Evolutionary conservation across 2,329 filamentous ascomycete species (phyloP).

Genomic region (Stachybotrys echinatus): DNA sequence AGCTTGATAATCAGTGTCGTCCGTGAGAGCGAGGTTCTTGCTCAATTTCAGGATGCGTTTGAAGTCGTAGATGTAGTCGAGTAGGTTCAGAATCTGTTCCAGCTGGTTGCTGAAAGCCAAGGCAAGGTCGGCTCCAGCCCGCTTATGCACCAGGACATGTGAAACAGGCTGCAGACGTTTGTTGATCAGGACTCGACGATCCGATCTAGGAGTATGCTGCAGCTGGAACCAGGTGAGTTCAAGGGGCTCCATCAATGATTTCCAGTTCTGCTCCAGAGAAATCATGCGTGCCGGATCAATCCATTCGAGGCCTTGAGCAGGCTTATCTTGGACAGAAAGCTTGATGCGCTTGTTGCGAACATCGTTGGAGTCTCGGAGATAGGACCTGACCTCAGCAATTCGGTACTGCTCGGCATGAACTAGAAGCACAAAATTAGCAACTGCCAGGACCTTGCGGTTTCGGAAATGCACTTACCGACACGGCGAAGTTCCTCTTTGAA

Average conservation of each 20-base stretch:
- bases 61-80: neutral
- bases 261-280: neutral
- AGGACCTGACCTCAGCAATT: slow-evolving; percentile 17
- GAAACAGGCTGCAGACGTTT: neutral
- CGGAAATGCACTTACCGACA: neutral
- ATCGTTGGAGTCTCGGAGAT: slow-evolving; percentile 10
- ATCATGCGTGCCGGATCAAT: neutral
- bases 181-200: neutral
- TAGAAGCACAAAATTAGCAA: neutral
- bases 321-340: slow-evolving; percentile 8
- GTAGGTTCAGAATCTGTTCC: slow-evolving; percentile 10
- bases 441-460: neutral
- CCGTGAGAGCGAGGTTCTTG: slow-evolving; percentile 14
- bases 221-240: neutral
- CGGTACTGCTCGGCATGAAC: slow-evolving; percentile 5
- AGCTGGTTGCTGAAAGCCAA: slow-evolving; percentile 9
- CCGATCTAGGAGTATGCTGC: neutral
- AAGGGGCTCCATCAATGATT: neutral
- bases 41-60: slow-evolving; percentile 17
- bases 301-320: neutral
- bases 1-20: slow-evolving; percentile 12
- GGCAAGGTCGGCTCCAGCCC: neutral
- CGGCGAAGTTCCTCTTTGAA: neutral
- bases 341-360: slow-evolving; percentile 20
- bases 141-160: neutral